Percentiles rank a stretch among this genome's conserved stretches.
Evolutionary conservation across 139 green algal genomes (phyloP).

Genomic region (Zygnema cylindricum): DNA sequence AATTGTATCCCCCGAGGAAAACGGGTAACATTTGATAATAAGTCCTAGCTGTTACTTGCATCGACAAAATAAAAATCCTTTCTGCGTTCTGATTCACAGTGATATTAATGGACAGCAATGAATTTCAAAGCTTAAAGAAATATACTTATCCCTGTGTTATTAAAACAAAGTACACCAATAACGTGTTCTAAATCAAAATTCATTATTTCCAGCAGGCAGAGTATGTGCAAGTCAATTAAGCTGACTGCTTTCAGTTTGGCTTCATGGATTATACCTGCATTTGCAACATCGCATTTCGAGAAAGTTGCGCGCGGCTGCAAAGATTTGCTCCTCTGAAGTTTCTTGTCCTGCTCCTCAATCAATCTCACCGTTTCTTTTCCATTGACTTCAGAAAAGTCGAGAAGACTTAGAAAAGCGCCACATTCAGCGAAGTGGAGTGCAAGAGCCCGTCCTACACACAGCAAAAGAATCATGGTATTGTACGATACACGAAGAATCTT

Average conservation of each 20-base stretch:
- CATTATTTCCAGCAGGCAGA: background rate
- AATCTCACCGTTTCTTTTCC: constrained; percentile 30
- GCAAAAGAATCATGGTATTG: background rate
- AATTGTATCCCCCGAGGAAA: too few relatives aligned
- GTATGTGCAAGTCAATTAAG: background rate
- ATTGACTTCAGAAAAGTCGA: constrained; percentile 52
- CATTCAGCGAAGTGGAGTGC: constrained; percentile 38
- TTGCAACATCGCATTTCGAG: constrained; percentile 60
- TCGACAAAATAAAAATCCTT: too few relatives aligned
- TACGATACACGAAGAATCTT: background rate
- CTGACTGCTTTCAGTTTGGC: background rate
- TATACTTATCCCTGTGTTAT: too few relatives aligned
- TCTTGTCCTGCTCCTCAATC: constrained; percentile 23
- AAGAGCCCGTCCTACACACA: constrained; percentile 30
- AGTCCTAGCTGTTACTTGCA: too few relatives aligned
- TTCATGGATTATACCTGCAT: constrained; percentile 30
- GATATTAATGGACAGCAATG: too few relatives aligned
- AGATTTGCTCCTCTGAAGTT: background rate
- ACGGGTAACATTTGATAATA: too few relatives aligned
- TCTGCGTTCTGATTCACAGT: too few relatives aligned
- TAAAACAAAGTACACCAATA: background rate
- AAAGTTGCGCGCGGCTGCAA: constrained; percentile 19
- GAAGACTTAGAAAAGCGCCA: constrained; percentile 42
- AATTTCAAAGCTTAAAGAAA: too few relatives aligned
- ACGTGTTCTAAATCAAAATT: background rate